Evolutionary conservation across 225 moss, liverwort and hornwort species (phyloP), one percentile per base, ranked within the genome.

Genomic region (Physcomitrellopsis africana): DNA sequence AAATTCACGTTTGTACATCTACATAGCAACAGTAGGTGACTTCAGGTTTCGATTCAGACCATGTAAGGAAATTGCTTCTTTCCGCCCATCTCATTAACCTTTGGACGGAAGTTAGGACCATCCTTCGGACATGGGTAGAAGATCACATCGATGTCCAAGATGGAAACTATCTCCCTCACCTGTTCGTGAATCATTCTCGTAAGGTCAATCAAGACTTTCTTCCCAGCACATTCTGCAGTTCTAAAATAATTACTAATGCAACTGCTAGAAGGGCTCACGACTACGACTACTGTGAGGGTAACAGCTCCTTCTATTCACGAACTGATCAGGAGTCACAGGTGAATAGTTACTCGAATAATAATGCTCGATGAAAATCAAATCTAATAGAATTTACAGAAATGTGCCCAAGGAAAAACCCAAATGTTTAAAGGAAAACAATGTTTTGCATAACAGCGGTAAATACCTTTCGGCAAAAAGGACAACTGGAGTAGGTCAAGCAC

Each of bases 391-490:
- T 15, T 0, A 18, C 10, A 23, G 0, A 24, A 20, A 48, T 20
- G 16, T 24, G 42, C 49, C 20, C 0, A 10, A 43, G 15, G n/a
- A 18, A 67, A 9, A 67, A 72, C 23, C 13, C 1, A 72, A 41
- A 29, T 9, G 12, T 60, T 70, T 60, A 60, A 10, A 42, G 47
- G 49, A 48, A 32, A 8, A 52, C 32, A 20, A 67, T 57, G 41
- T 17, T 53, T 73, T 41, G 27, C 65, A 63, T 32, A 51, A 70
- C 46, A 79, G 72, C 43, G 51, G 24, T 60, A 53, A 85, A 52
- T 59, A 99, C 99, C 99, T 99, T 99, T 55, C 94, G 89, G 85
- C 99, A 99, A 65, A 95, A 99, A 42, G 95, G 99, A 76, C 99
- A 99, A 47, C 99, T 99, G 87, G 56, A 18, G 9, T 44, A 7